Evolutionary conservation across 352 stramenopile species (phyloP).

Genomic region (Pythium rhizo-oryzae): DNA sequence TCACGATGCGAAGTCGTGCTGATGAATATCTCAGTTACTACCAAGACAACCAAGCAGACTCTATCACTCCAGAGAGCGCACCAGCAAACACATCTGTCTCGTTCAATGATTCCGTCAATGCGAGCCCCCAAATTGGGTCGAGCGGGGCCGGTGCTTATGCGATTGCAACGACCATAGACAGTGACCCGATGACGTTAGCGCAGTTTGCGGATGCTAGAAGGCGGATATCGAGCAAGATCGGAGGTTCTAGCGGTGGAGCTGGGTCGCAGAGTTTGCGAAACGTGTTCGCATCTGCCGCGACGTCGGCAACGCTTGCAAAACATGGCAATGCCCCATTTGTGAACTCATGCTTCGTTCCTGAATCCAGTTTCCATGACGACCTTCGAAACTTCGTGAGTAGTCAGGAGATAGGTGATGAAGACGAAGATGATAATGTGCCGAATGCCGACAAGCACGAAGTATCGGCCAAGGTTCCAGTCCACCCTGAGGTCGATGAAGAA

Average conservation of each 20-base stretch:
- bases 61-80: neutral
- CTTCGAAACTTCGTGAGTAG: neutral
- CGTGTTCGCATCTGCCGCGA: slow-evolving; percentile 17
- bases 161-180: slow-evolving; percentile 4
- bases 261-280: slow-evolving; percentile 21
- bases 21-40: slow-evolving; percentile 13
- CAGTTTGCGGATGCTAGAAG: slow-evolving; percentile 42
- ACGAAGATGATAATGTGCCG: slow-evolving; percentile 3
- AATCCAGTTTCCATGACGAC: slow-evolving; percentile 20
- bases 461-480: neutral
- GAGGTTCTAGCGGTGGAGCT: slow-evolving; percentile 10
- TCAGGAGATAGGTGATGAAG: slow-evolving; percentile 7
- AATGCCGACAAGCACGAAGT: neutral
- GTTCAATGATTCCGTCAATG: neutral
- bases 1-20: neutral
- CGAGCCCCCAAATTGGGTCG: neutral
- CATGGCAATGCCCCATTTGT: slow-evolving; percentile 22
- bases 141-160: neutral
- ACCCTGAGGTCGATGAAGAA: slow-evolving; percentile 19
- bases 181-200: slow-evolving; percentile 35
- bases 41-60: neutral
- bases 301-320: slow-evolving; percentile 19
- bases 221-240: slow-evolving; percentile 26
- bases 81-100: neutral
- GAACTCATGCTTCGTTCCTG: slow-evolving; percentile 33